Evolutionary conservation across 1,139 yeast genomes (phyloP), one percentile per base, ranked within the genome.

Genomic region (Sugiyamaella paludigena): DNA sequence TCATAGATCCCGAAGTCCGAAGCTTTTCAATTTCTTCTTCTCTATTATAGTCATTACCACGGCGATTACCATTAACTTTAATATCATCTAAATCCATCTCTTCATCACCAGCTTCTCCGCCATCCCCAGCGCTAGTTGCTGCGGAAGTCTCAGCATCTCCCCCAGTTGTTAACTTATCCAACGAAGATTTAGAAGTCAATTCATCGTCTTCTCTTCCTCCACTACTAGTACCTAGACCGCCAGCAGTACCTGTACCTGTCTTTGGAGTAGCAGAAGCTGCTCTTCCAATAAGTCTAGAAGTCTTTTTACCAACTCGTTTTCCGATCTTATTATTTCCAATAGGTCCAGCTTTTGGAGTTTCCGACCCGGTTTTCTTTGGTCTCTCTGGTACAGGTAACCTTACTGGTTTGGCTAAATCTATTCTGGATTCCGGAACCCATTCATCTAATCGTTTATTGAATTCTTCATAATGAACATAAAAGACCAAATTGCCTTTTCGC

Each of bases 1-100:
- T 87, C 98, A 94, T 92, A 1, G 98, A 91, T 1, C 98, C 98
- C 27, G 95, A 77, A 0, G 96, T 89, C 59, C 98, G 76, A 53
- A 94, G 75, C 65, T 88, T 88, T 62, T 91, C 89, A 57, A 92
- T 86, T 67, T 92, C 98, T 56, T 89, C 96, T 59, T 88, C 97
- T 50, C 96, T 73, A 40, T 85, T 81, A 34, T 86, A 78, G 51
- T 83, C 87, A 58, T 84, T 45, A 7, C 48, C 56, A 10, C 45
- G 51, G 47, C 76, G 77, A 30, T 83, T 64, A 35, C 96, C 95
- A 67, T 89, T 94, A 8, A 88, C 95, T 60, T 88, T 84, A 60
- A 88, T 75, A 61, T 87, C 77, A 59, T 87, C 97, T 58, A 89
- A 74, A 68, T 91, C 97, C 87, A 89, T 79, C 54, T 84, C 84